Base-by-base conservation (phyloP, 2,329 filamentous ascomycete species). In the Exophiala phaeomuriformis region DNA sequence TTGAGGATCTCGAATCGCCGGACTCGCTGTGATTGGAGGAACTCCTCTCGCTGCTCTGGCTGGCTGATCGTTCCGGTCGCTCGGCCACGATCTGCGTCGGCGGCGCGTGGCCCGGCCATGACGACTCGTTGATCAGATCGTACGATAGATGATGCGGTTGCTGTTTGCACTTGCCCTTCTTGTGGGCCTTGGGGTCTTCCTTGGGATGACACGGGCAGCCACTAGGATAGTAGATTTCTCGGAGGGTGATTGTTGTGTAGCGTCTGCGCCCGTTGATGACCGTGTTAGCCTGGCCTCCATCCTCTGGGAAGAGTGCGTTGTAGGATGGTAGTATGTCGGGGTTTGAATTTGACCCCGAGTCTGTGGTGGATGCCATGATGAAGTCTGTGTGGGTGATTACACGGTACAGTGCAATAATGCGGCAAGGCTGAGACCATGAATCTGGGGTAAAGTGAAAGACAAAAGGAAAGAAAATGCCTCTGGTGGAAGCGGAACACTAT, bases 181-280 rank as follows among this genome's bases (percentile, higher is more conserved):
- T 59, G 30, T 39, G 31, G 3, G 47, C 32, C 12, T 51, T 51
- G 19, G 19, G 19, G 32, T 47, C 44, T 43, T 55, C 48, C 43
- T 40, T 49, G 9, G 59, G 56, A 47, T 63, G 61, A 43, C 61
- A 63, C 6, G 61, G 61, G 44, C 61, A 63, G 35, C 59, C 61
- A 9, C 47, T 40, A 7, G 57, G 59, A 51, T 59, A 63, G 42
- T 53, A 52, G 47, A 63, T 58, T 47, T 63, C 61, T 30, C 59
- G 57, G 4, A 60, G 52, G 8, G 61, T 63, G 33, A 63, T 63
- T 29, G 61, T 63, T n/a, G 61, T 63, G 47, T 54, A 60, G 6
- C 61, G 59, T 52, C 57, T 59, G 50, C 57, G 53, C 43, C 49
- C 47, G 49, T 53, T 51, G 40, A 47, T 35, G 44, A 49, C 43